Evolutionary conservation across 352 stramenopile species (phyloP).

Genomic region (Phytophthora ramorum): DNA sequence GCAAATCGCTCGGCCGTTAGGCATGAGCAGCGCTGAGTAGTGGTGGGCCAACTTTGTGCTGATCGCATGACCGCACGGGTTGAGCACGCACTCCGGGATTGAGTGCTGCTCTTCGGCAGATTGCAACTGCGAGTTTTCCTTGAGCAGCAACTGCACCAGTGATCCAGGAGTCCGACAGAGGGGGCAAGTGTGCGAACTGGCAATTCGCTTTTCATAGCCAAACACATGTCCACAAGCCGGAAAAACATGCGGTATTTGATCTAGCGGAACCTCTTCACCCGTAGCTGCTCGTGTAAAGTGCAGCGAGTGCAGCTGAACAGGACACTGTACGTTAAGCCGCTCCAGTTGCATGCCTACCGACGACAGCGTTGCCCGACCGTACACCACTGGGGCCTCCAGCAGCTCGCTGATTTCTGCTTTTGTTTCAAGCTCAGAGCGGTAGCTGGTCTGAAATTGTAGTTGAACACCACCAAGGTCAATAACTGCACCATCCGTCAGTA

Average conservation of each 20-base stretch:
- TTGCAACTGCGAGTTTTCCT: conserved; percentile 79
- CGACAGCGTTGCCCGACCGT: conserved; percentile 39
- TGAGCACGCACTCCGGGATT: conserved; percentile 82
- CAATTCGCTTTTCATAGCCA: conserved; percentile 78
- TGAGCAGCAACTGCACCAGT: conserved; percentile 73
- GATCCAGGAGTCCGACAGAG: conserved; percentile 70
- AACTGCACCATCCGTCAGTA: conserved; percentile 74
- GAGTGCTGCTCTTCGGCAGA: conserved; percentile 59
- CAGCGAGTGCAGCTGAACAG: conserved; percentile 75
- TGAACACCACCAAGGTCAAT: conserved; percentile 83
- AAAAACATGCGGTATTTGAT: conserved; percentile 80
- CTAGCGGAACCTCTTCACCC: conserved; percentile 55
- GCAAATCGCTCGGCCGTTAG: conserved; percentile 79
- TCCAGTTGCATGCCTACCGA: conserved; percentile 76
- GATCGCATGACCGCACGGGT: conserved; percentile 85
- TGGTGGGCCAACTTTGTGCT: conserved; percentile 67
- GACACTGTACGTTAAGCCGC: conserved; percentile 75
- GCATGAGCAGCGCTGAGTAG: conserved; percentile 72
- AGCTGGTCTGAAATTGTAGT: conserved; percentile 72
- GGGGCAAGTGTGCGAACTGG: conserved; percentile 61
- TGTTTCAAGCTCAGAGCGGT: conserved; percentile 33
- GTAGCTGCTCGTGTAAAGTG: conserved; percentile 51
- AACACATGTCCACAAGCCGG: conserved; percentile 83
- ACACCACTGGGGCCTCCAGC: conserved; percentile 40
- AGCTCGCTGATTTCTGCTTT: conserved; percentile 34